phyloP scores from a whole-genome alignment of 169 alveolate species.

The Plasmodium sp. region DNA sequence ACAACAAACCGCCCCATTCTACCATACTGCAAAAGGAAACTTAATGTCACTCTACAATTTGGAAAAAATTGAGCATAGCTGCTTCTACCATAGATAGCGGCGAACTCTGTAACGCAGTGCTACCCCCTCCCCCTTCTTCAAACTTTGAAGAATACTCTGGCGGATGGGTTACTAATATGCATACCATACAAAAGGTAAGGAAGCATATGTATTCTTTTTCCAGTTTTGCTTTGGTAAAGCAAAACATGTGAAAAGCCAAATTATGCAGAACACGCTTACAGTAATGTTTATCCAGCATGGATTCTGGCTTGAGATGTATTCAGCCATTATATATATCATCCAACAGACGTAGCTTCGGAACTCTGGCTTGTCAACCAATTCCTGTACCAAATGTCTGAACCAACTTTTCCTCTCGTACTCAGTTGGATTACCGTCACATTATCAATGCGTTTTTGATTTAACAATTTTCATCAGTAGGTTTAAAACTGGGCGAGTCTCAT shows the following conservation, averaged over 20 bases:
- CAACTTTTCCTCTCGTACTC: conserved; percentile 92
- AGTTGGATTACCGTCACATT: conserved; percentile 82
- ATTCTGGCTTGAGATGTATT: conserved; percentile 92
- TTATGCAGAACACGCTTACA: neutral
- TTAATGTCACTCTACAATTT: neutral
- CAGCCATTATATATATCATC: conserved; percentile 84
- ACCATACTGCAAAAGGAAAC: conserved; percentile 1
- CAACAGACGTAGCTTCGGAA: conserved; percentile 92
- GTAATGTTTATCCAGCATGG: conserved; percentile 82
- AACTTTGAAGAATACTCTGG: neutral
- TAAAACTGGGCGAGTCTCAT: neutral
- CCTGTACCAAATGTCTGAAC: conserved; percentile 87
- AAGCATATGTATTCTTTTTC: conserved; percentile 9
- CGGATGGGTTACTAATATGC: conserved; percentile 2
- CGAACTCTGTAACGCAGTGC: neutral
- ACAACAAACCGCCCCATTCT: neutral
- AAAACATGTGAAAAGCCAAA: conserved; percentile 8
- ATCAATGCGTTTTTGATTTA: neutral
- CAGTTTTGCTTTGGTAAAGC: conserved; percentile 10
- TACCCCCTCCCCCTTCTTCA: neutral
- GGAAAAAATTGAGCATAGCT: neutral
- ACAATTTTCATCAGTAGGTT: conserved; percentile 7
- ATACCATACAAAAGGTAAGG: neutral
- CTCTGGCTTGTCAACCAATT: conserved; percentile 89
- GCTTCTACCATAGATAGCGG: conserved; percentile 3